Base-by-base conservation (phyloP, 2,329 filamentous ascomycete species). In the Gnomoniopsis smithogilvyi region DNA sequence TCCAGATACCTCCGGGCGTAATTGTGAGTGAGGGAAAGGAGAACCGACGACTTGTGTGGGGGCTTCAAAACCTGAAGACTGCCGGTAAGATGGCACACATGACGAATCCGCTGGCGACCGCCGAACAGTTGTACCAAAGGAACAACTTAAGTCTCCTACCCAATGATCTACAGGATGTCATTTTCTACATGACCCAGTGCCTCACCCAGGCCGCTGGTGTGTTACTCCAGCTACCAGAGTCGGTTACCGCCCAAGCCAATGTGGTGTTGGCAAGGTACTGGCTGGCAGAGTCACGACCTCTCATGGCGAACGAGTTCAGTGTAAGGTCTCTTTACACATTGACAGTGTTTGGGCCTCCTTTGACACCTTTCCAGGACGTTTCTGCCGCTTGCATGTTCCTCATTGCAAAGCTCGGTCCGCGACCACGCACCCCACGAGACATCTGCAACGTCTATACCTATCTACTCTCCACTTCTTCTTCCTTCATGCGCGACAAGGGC, bases 371-470 rank as follows among this genome's bases (percentile, higher is more conserved):
- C 34, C 69, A 95, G 89, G 88, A 95, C 70, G 82, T 90, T 54
- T 96, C 92, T 34, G 91, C 93, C 36, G 91, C 91, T 17, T 81
- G 86, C 1, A 74, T 98, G 54, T 98, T 92, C 76, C 80, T 96
- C 54, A 84, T 87, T 24, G 85, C 92, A 33, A 98, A 98, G 75
- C 82, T 95, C 59, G 92, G 92, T 24, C 84, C 91, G 3, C 80
- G 85, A 52, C 89, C 92, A 1, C 86, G 89, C 60, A 89, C 89
- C 14, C 85, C 91, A 0, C 87, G 92, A 64, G 92, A 92, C 64
- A 78, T 97, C 43, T 82, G 92, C 60, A 95, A 93, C 70, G 88
- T 94, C 61, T 96, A 96, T 74, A 82, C 86, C 43, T 96, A 94
- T 72, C 86, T 98, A 6, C 76, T 87, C 43, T 90, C 89, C 0